Base-by-base conservation (phyloP, 169 alveolate species). In the Cryptosporidium sp. region DNA sequence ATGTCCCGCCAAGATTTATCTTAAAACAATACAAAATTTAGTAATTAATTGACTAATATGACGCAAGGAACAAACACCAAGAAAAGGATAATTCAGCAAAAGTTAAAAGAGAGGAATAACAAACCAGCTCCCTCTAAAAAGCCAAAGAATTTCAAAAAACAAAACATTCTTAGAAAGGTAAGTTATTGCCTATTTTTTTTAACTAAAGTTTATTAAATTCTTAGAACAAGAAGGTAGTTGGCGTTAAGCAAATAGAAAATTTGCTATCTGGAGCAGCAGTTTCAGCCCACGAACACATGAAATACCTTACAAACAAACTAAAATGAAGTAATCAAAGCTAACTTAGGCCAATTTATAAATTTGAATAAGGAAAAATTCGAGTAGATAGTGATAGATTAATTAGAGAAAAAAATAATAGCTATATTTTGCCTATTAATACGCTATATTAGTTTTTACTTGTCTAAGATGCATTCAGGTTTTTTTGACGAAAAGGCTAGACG, bases 191-290 rank as follows among this genome's bases (percentile, higher is more conserved):
- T 14, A 29, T 72, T 31, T 26, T 14, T 23, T 51, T 14, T 21
- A 23, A 42, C 12, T 0, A 2, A 16, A 16, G 62, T 18, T 35
- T 75, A 16, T 6, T 21, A 33, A 33, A 9, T 37, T 75, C 12
- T 35, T 29, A 80, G 89, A 53, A 53, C 2, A 80, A 80, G 48
- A 60, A 80, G 14, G 65, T 80, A 18, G 80, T 80, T 18, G 75
- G 89, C 6, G 60, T 80, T 61, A 60, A 80, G 14, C 61, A 80
- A 42, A 80, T 80, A 60, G 89, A 80, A 65, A 29, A 31, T 21
- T n/a, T 80, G 51, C 73, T 80, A n/a, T 60, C 75, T 33, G 89
- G 89, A 80, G 53, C 73, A 37, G 89, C 89, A 21, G 14, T 62
- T 16, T 80, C 89, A 21, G 89, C 69, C 5, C 39, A 39, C 7